Base-by-base conservation (phyloP, 345 rosid species). In the Geranium brycei region DNA sequence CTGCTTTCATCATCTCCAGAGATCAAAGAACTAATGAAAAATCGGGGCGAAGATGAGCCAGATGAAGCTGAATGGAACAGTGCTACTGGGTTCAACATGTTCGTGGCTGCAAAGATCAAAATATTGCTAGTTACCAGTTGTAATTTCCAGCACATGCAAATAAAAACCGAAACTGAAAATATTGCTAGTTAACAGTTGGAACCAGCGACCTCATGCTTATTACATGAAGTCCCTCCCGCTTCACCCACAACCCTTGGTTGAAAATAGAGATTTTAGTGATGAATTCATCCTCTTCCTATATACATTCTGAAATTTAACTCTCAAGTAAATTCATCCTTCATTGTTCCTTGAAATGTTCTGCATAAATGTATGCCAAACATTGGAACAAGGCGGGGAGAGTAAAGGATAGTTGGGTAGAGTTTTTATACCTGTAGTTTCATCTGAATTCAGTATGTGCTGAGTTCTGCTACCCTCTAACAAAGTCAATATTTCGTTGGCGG, bases 51-150 rank as follows among this genome's bases (percentile, higher is more conserved):
- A 23, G 28, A 23, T 23, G 28, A 23, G 28, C 28, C 84, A 17
- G 95, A 87, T 59, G 99, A 93, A 62, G 91, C 89, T 38, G 99
- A 90, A 7, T 91, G 95, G 75, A 93, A 69, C 68, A 90, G 70
- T 72, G 95, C 96, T 66, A 86, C 91, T 19, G 96, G 99, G 78
- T 93, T 93, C 88, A 93, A 72, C 83, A 81, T 86, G 71, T 86
- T 90, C 80, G 76, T 78, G 41, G 92, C 99, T 93, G 86, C 69
- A 79, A 75, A 62, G 67, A 58, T 41, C 59, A 65, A 57, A n/a
- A 58, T 23, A 17, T n/a, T 47, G 15, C 53, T 47, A 47, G 53
- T 47, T 47, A 47, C 12, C 41, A 35, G 4, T 35, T 35, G 41
- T 35, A 35, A 35, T 35, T 35, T 35, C 41, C 41, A 35, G 41